Evolutionary conservation across 2,329 filamentous ascomycete genomes (phyloP), one percentile per base, ranked within the genome.

Genomic region (Diaporthe capsici): DNA sequence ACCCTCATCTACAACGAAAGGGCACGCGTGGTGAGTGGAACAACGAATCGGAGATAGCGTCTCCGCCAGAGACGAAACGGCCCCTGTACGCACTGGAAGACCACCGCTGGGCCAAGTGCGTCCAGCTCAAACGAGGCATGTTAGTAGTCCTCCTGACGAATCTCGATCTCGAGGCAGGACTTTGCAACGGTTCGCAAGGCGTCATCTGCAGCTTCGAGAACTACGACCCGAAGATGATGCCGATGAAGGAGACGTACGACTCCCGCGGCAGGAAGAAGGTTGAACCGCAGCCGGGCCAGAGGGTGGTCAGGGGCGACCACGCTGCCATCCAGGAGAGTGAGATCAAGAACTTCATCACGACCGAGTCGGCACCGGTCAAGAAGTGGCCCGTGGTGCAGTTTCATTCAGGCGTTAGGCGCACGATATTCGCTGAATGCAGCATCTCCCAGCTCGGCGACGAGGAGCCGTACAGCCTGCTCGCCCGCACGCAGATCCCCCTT

Each of bases 401-500:
- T 76, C 82, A 86, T 39, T 90, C 90, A 73, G 87, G 87, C 0
- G 8, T 61, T 0, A 80, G 77, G 3, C 81, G 83, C 3, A 86
- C 86, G 0, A 89, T 92, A 37, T 87, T 84, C 49, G 86, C 91
- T 0, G 84, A 88, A 17, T 91, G 89, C 79, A 84, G 85, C 13
- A 81, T 89, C 39, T 86, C 83, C 25, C 83, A 88, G 71, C 77
- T 89, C 0, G 89, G 89, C 2, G 82, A 86, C 55, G 80, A 83
- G 2, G 28, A 80, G 68, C 88, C 89, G 0, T 88, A 87, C 77
- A 87, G 85, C 49, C 78, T 88, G 1, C 80, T 92, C 0, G 84
- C 85, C 1, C 85, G 92, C n/a, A 91, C 90, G 0, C 91, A 93
- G 79, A 86, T 93, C 8, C 92, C 92, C 0, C 84, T 93, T 0